Evolutionary conservation across 768 basidiomycete species (phyloP).

Genomic region (Agaricus bisporus): DNA sequence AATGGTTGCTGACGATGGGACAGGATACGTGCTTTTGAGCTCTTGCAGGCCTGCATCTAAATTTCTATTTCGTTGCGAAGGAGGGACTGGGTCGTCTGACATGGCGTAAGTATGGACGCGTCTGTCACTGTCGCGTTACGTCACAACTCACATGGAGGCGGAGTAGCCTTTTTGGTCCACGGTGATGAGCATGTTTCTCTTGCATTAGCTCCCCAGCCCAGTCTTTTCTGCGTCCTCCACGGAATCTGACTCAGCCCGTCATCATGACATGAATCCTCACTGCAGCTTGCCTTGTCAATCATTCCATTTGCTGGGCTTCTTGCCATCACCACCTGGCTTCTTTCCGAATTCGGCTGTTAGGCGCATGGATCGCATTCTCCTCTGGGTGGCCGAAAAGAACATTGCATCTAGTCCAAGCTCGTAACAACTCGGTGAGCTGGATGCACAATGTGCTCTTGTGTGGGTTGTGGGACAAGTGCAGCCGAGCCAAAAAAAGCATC

Average conservation of each 20-base stretch:
- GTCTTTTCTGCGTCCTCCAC: background rate
- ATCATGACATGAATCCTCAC: background rate
- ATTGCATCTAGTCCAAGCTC: background rate
- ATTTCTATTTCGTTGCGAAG: background rate
- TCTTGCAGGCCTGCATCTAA: background rate
- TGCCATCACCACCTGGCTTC: background rate
- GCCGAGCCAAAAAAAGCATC: background rate
- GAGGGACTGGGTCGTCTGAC: background rate
- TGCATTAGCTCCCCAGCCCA: conserved; percentile 3
- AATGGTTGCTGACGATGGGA: too few relatives aligned
- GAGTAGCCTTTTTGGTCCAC: background rate
- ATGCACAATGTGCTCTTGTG: background rate
- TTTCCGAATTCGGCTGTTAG: background rate
- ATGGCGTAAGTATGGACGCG: conserved; percentile 1
- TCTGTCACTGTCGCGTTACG: conserved; percentile 10
- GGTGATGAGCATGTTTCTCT: background rate
- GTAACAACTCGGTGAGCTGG: background rate
- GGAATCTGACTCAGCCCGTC: background rate
- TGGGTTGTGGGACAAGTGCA: background rate
- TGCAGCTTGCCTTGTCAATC: background rate
- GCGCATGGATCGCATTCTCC: background rate
- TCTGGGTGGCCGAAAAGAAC: background rate
- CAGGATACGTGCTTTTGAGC: background rate
- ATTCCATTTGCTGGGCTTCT: background rate
- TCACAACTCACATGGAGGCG: conserved; percentile 10